Evolutionary conservation across 1,139 yeast species (phyloP), one percentile per base, ranked within the genome.

Genomic region (Kazachstania sp.): DNA sequence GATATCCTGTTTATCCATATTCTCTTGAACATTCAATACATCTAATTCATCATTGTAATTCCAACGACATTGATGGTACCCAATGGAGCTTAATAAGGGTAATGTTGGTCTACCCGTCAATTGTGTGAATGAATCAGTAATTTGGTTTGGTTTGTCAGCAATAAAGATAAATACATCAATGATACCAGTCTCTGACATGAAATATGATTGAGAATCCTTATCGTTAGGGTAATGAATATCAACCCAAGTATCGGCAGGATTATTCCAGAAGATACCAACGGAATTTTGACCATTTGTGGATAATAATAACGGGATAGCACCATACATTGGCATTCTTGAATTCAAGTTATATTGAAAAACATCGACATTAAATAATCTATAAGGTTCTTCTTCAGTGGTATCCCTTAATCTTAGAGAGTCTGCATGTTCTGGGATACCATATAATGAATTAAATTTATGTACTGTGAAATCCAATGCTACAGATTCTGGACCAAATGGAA

Each of bases 1-100:
- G 50, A 94, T 82, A 44, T 72, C 76, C 58, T 77, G 64, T 52
- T 76, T 72, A 64, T 92, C 97, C 74, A 94, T 83, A 51, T 78
- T 74, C 3, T 72, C 63, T 54, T 77, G 76, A 26, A 92, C 83
- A 7, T 75, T 80, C 37, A 87, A 66, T 1, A 92, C 92, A 65
- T 92, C 98, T 11, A 74, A 74, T 60, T 86, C 90, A 55, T 85
- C 88, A 60, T 87, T 86, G 68, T 92, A 92, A 66, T 92, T 94
- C 98, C 98, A 92, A 59, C 98, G 75, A 64, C 97, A 92, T 66
- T 90, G 97, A 62, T 92, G 98, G 61, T 92, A 86, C 0, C 95
- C 98, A 34, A 88, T 67, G 0, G 96, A 73, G 57, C 88, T 85
- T 39, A 82, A 56, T 52, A 81, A 86, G 0, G 98, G 99, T n/a